Base-by-base conservation (phyloP, 495 filamentous ascomycete species). In the Penicillium subrubescens region DNA sequence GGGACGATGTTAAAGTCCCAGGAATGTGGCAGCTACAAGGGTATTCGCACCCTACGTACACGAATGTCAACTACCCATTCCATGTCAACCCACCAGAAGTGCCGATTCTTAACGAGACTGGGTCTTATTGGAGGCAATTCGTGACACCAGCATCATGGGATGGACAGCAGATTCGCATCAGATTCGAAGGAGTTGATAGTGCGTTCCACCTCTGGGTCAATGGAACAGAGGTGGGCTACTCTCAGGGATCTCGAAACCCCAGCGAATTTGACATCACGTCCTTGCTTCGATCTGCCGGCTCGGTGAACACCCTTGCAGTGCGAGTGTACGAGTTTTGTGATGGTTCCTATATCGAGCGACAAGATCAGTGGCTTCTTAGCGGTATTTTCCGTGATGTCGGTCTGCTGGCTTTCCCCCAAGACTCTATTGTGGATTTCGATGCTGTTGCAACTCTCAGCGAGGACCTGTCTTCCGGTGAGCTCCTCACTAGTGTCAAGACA, bases 21-120 rank as follows among this genome's bases (percentile, higher is more conserved):
- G 84, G 86, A n/a, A 86, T 87, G 82, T 90, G 88, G 88, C 88
- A 90, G 64, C 73, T 87, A 14, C 85, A 89, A 61, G 86, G 86
- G 31, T 83, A 86, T 59, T 85, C 84, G 4, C 82, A 80, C 11
- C 85, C 85, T 5, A 83, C 86, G 19, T 88, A 88, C 64, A 87
- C 83, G 5, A 90, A 89, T 63, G 71, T 86, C 53, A 79, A 84
- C 63, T 90, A 77, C 58, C 88, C 84, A 17, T 88, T 87, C 57
- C 85, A 85, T 5, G 83, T 86, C 14, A 79, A 83, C 46, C 86
- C 86, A 8, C 87, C 86, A 0, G 57, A 73, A 14, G 77, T 85
- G 3, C 83, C 86, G 0, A 79, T 81, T 48, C 44, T 67, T 0
- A 88, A 89, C 35, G 82, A 85, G 19, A 87, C 85, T 0, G 86